Evolutionary conservation across 768 basidiomycete genomes (phyloP).

Genomic region (Ramaria sp.): DNA sequence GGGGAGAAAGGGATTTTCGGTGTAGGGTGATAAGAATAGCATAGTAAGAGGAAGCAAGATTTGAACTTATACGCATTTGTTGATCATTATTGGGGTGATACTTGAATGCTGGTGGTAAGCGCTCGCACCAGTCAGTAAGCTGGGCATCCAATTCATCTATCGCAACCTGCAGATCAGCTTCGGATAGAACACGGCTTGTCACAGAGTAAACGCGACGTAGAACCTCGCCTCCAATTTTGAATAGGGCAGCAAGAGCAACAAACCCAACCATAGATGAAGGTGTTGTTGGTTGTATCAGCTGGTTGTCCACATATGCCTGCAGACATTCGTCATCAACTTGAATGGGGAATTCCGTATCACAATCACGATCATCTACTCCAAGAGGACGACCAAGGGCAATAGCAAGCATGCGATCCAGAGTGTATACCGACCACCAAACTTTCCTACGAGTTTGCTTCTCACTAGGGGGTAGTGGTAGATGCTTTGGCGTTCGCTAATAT

Average conservation of each 20-base stretch:
- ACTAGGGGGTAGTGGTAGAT: slow-evolving; percentile 53
- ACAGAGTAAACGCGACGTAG: slow-evolving; percentile 75
- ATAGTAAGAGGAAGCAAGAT: slow-evolving; percentile 84
- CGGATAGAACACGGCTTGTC: slow-evolving; percentile 60
- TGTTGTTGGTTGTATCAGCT: slow-evolving; percentile 37
- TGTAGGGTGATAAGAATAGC: slow-evolving; percentile 80
- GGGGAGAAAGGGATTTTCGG: slow-evolving; percentile 66
- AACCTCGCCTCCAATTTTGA: slow-evolving; percentile 77
- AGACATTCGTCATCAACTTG: slow-evolving; percentile 76
- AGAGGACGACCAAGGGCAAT: slow-evolving; percentile 82
- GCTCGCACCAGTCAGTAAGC: slow-evolving; percentile 75
- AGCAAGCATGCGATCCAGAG: slow-evolving; percentile 85
- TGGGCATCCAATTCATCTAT: slow-evolving; percentile 73
- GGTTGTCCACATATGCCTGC: slow-evolving; percentile 60
- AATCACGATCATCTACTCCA: slow-evolving; percentile 82
- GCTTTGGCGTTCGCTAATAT: slow-evolving; percentile 67
- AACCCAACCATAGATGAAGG: slow-evolving; percentile 76
- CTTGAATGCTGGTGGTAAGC: slow-evolving; percentile 66
- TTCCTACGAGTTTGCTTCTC: slow-evolving; percentile 87
- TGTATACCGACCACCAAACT: slow-evolving; percentile 93
- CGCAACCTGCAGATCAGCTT: slow-evolving; percentile 61
- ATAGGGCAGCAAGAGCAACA: slow-evolving; percentile 63
- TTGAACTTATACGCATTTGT: slow-evolving; percentile 73
- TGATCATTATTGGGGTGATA: slow-evolving; percentile 61
- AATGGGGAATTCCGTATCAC: slow-evolving; percentile 78